Conservation (phyloP, 805 yeast species). For the Schwanniomyces pseudopolymorphus region DNA sequence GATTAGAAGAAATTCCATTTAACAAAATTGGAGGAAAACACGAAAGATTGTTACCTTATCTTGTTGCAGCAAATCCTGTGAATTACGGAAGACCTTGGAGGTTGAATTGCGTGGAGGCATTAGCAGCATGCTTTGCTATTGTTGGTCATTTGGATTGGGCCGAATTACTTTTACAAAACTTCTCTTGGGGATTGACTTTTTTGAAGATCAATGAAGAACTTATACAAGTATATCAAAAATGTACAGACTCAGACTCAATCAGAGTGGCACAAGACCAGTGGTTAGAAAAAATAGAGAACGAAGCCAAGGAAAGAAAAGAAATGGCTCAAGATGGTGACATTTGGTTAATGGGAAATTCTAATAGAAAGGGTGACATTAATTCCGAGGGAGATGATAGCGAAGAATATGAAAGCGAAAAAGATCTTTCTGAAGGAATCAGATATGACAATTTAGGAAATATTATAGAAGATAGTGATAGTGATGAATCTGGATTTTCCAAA, state of each 20-base stretch:
- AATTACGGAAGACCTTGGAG: slow-evolving; percentile 97
- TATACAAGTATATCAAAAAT: slow-evolving; percentile 67
- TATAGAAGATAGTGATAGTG: slow-evolving; percentile 7
- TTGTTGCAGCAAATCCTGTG: slow-evolving; percentile 96
- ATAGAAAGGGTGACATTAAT: slow-evolving; percentile 33
- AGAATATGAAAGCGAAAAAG: slow-evolving; percentile 10
- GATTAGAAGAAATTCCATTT: slow-evolving; percentile 96
- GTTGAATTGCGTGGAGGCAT: slow-evolving; percentile 93
- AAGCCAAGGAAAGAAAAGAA: slow-evolving; percentile 59
- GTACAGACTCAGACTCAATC: slow-evolving; percentile 80
- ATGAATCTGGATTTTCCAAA: slow-evolving; percentile 3
- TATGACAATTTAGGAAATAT: slow-evolving; percentile 19
- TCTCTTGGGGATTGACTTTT: slow-evolving; percentile 93
- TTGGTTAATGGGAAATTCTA: slow-evolving; percentile 80
- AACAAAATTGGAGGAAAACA: slow-evolving; percentile 85
- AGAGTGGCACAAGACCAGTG: slow-evolving; percentile 71
- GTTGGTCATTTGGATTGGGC: slow-evolving; percentile 94
- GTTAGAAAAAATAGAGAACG: slow-evolving; percentile 66
- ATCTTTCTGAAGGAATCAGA: slow-evolving; percentile 11
- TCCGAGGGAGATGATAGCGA: slow-evolving; percentile 8
- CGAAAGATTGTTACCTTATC: slow-evolving; percentile 84
- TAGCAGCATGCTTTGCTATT: slow-evolving; percentile 95
- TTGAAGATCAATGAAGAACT: slow-evolving; percentile 79
- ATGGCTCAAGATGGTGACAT: slow-evolving; percentile 56
- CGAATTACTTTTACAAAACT: slow-evolving; percentile 65